Evolutionary conservation across 805 yeast genomes (phyloP), one percentile per base, ranked within the genome.

Genomic region (Kuraishia ogatae): DNA sequence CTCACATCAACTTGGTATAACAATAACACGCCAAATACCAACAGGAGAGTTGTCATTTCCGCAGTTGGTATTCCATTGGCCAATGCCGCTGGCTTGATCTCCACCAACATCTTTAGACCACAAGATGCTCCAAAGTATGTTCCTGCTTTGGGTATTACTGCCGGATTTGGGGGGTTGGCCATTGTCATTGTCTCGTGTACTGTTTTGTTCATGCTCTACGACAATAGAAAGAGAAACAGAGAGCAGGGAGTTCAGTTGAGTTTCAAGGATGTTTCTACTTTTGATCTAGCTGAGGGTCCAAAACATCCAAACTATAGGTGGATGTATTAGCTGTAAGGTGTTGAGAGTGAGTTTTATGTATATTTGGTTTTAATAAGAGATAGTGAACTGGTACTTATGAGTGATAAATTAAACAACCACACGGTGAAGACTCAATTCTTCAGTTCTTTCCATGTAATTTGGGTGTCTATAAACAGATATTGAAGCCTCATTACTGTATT

Each of bases 11-110:
- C 81, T 1, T 78, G 81, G 82, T 77, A 75, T 59, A 75, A 72
- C 54, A 77, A 78, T 61, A 78, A 78, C 50, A 48, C 51, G 2
- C 79, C 80, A 2, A 74, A 75, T 55, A 75, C 69, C 54, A 72
- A 71, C 54, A 65, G 79, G 48, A 71, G 81, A 55, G 79, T 74
- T 13, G 78, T 76, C 21, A 64, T 77, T 49, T 70, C 78, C 4
- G 77, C 81, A 3, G 72, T 77, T n/a, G 81, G 80, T 51, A 75
- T 80, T 58, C 83, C 83, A 2, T 70, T 80, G 55, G 84, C 83
- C 22, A 80, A 80, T 59, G 75, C 80, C 48, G 83, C 83, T 50
- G 84, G 84, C 55, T 73, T 81, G 56, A 76, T 81, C 52, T 73
- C 84, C 2, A 72, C 81, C 26, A 79, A 74, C 59, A 75, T 80